phyloP scores from a whole-genome alignment of 2,329 filamentous ascomycete species.

The Hirsutella rhossiliensis region DNA sequence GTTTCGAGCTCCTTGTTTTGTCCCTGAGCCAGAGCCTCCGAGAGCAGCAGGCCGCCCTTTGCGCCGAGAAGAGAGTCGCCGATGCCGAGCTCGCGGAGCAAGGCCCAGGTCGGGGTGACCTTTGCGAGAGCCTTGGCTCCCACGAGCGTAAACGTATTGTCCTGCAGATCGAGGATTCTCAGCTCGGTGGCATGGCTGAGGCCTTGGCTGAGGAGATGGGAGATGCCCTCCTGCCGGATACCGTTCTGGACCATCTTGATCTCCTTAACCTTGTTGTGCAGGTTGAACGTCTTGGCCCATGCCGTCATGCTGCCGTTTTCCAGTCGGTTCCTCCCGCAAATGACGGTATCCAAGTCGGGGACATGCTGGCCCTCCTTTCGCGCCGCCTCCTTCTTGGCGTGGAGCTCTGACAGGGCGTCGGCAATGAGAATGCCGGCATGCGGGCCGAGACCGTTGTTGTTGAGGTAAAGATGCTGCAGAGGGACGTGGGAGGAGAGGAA shows the following conservation, averaged over 20 bases:
- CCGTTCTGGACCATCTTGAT: conserved; percentile 99
- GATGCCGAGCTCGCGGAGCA: conserved; percentile 72
- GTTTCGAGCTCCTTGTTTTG: conserved; percentile 70
- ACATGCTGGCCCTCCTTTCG: conserved; percentile 60
- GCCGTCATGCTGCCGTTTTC: conserved; percentile 95
- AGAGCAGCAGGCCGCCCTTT: conserved; percentile 64
- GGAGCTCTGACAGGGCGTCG: conserved; percentile 71
- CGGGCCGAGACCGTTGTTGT: conserved; percentile 95
- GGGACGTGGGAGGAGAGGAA: conserved; percentile 84
- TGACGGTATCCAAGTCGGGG: conserved; percentile 84
- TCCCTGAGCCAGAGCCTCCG: conserved; percentile 59
- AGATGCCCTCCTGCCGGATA: conserved; percentile 87
- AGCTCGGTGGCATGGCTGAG: conserved; percentile 58
- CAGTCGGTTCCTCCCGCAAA: conserved; percentile 89
- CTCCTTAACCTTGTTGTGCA: conserved; percentile 69
- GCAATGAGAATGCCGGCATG: conserved; percentile 83
- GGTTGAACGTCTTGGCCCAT: conserved; percentile 79
- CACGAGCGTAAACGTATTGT: conserved; percentile 86
- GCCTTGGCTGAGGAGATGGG: conserved; percentile 66
- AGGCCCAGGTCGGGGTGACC: conserved; percentile 62
- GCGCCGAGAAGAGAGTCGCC: conserved; percentile 77
- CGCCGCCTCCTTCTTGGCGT: conserved; percentile 71
- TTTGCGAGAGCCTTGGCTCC: conserved; percentile 69
- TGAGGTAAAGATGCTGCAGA: conserved; percentile 86
- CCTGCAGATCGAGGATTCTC: conserved; percentile 77